Conservation (phyloP, 1,284 basidiomycete species). For the Cerrena zonata region DNA sequence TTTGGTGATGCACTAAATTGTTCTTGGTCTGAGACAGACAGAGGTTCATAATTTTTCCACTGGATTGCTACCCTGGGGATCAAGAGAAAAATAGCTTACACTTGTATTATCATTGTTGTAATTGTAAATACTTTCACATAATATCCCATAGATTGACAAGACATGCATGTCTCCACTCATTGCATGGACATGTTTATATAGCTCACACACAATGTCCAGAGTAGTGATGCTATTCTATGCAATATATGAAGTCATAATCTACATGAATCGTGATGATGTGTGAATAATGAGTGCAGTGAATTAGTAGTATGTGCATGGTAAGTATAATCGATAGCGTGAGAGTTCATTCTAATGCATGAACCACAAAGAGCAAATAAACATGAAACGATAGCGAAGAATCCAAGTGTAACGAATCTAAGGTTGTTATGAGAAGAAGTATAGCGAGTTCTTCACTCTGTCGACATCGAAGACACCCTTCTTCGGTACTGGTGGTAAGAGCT, state of each 20-base stretch:
- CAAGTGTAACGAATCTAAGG: background rate
- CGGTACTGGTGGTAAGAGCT: constrained; percentile 80
- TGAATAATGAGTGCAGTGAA: background rate
- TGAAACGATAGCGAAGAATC: background rate
- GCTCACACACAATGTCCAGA: background rate
- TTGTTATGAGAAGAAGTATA: constrained; percentile 84
- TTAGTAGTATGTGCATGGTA: background rate
- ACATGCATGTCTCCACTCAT: background rate
- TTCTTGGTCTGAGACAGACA: no score
- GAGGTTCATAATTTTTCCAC: no score
- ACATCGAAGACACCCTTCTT: constrained; percentile 88
- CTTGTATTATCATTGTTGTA: no score
- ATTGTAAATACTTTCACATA: no score
- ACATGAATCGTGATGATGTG: background rate
- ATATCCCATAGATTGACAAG: no score
- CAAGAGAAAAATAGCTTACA: no score
- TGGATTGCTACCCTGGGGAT: no score
- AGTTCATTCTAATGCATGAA: background rate
- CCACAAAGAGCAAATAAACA: background rate
- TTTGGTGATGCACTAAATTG: no score
- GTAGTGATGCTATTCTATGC: background rate
- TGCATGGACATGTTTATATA: background rate
- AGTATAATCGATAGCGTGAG: background rate
- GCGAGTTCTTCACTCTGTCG: constrained; percentile 71
- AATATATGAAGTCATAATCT: background rate